These are phyloP conservation scores for Nakazawaea siamensis DNA, from an alignment of 805 yeast genomes.

Conservation along the genomic window DNA sequence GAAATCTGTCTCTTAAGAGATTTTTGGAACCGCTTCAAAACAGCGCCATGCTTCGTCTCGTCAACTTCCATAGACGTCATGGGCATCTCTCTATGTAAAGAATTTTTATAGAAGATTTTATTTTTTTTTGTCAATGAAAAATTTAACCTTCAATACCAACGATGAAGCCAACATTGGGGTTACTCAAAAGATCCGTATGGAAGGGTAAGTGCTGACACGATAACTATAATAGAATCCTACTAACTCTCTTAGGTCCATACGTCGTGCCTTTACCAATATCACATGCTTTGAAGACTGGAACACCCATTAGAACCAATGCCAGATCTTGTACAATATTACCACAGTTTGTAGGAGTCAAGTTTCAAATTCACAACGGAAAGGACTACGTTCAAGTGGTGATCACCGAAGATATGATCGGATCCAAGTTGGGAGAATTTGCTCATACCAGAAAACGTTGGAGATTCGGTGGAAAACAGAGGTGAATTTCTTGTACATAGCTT, in stretches of 20 bases:
- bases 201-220: constrained; percentile 31
- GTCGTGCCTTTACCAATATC: constrained; percentile 92
- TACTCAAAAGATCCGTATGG: constrained; percentile 50
- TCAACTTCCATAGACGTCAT: constrained; percentile 7
- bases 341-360: constrained; percentile 88
- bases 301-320: constrained; percentile 94
- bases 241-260: constrained; percentile 70
- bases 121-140: no score
- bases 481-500: not conserved
- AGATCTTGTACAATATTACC: constrained; percentile 92
- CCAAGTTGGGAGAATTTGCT: constrained; percentile 91
- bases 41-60: constrained; percentile 35
- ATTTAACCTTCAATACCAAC: no score
- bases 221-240: not conserved
- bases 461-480: constrained; percentile 36
- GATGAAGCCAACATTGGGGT: constrained; percentile 31
- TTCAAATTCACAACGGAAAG: constrained; percentile 94
- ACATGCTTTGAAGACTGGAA: constrained; percentile 69
- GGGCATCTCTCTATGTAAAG: not conserved
- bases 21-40: constrained; percentile 46
- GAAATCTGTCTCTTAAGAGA: constrained; percentile 22
- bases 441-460: constrained; percentile 85
- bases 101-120: no score
- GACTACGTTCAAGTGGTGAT: constrained; percentile 85
- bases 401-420: constrained; percentile 94